A percentile compares a stretch with the other conserved stretches of the same genome.
Conservation (phyloP, 2,329 filamentous ascomycete species). For the Monosporascus sp. region DNA sequence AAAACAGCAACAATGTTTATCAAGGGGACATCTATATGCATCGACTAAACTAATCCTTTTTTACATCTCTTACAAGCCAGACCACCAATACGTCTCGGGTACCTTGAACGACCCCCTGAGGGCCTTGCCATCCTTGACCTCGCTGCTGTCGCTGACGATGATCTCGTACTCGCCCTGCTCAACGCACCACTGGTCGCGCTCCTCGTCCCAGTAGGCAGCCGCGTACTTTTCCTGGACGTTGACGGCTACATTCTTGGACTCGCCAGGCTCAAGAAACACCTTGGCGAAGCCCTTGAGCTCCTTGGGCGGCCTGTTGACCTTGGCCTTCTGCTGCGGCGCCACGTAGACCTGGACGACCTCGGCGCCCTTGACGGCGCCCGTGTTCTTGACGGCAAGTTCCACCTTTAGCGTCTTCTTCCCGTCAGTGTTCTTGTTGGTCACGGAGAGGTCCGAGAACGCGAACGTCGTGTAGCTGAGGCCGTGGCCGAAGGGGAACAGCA, state of each 20-base stretch:
- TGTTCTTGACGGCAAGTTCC: slow-evolving; percentile 53
- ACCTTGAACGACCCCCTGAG: slow-evolving; percentile 51
- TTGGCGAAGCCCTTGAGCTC: slow-evolving; percentile 64
- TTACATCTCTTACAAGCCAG: slow-evolving; percentile 42
- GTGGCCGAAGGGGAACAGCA: slow-evolving; percentile 73
- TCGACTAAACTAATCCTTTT: no score
- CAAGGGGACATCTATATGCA: no score
- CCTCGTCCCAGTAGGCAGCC: slow-evolving; percentile 66
- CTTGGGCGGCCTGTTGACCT: slow-evolving; percentile 52
- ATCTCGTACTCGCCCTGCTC: slow-evolving; percentile 62
- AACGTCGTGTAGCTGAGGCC: slow-evolving; percentile 76
- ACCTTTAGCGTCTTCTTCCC: slow-evolving; percentile 29
- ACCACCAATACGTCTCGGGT: slow-evolving; percentile 61
- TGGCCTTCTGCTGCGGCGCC: slow-evolving; percentile 43
- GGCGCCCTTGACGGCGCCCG: slow-evolving; percentile 45
- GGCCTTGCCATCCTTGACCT: slow-evolving; percentile 37
- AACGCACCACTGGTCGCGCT: slow-evolving; percentile 57
- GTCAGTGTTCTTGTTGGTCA: slow-evolving; percentile 41
- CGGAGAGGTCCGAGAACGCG: slow-evolving; percentile 42
- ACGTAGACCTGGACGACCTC: slow-evolving; percentile 56
- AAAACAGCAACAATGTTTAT: no score
- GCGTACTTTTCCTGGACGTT: slow-evolving; percentile 57
- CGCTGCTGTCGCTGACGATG: slow-evolving; percentile 53
- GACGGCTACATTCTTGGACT: slow-evolving; percentile 52
- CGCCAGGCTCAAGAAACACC: slow-evolving; percentile 54